A percentile compares a stretch with the other conserved stretches of the same genome.
phyloP scores from a whole-genome alignment of 2,329 filamentous ascomycete genomes.

The Neofusicoccum sp. region DNA sequence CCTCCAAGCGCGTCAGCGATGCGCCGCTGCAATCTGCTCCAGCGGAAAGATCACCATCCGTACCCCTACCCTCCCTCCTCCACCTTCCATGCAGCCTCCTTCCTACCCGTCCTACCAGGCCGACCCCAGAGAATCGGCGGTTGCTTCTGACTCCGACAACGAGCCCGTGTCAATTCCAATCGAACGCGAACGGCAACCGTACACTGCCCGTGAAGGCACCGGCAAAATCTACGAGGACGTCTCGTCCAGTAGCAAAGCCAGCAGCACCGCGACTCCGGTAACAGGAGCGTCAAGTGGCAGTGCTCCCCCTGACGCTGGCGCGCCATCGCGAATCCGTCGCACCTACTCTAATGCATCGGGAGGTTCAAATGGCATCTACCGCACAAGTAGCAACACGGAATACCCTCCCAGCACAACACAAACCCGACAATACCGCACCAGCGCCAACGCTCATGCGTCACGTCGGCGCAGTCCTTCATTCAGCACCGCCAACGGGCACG shows the following conservation, averaged over 20 bases:
- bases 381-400: conserved; percentile 20
- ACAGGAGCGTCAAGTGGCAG: conserved; percentile 25
- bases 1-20: conserved; percentile 55
- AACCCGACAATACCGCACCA: conserved; percentile 24
- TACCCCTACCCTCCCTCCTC: conserved; percentile 36
- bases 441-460: conserved; percentile 23
- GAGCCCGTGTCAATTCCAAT: conserved; percentile 51
- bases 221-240: conserved; percentile 55
- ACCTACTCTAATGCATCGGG: conserved; percentile 32
- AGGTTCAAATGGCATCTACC: conserved; percentile 20
- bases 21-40: conserved; percentile 60
- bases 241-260: neutral
- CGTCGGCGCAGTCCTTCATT: conserved; percentile 36
- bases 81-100: conserved; percentile 22
- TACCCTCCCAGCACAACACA: conserved; percentile 27
- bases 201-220: conserved; percentile 57
- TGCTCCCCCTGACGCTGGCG: conserved; percentile 23
- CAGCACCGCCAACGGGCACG: neutral
- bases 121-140: conserved; percentile 27
- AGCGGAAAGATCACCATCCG: conserved; percentile 41
- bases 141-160: conserved; percentile 40
- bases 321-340: conserved; percentile 28
- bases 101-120: conserved; percentile 30
- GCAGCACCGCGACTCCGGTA: conserved; percentile 20
- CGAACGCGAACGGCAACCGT: conserved; percentile 66